Evolutionary conservation across 768 basidiomycete genomes (phyloP), one percentile per base, ranked within the genome.

Genomic region (Brasilioporus rufonigricans): DNA sequence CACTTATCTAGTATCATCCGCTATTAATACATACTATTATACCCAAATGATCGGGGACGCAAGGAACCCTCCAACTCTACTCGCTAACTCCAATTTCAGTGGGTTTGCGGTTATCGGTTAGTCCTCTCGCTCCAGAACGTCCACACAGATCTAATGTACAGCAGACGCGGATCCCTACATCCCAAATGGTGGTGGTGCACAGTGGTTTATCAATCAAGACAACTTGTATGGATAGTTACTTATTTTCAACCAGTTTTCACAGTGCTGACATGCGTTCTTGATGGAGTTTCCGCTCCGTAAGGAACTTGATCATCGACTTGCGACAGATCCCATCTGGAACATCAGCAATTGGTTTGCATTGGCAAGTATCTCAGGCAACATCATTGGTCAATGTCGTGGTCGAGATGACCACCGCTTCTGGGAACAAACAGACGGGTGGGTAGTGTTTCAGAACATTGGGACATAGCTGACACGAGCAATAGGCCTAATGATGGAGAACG

Each of bases 291-390:
- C 83, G 86, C 49, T 86, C 86, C 9, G 77, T 90, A 31, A 74
- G 89, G 61, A 90, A 91, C 70, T 80, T 91, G 53, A 73, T 88
- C 47, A 87, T 91, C 60, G 89, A 91, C 62, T 70, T 84, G 56
- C 73, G 73, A 70, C 78, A 67, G 51, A 79, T 85, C 50, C 80
- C 86, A 35, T 72, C 83, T 1, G 61, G 69, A 12, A 74, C 71
- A 11, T 61, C 77, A 59, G 86, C 82, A 33, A 86, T 82, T n/a
- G 88, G 86, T 27, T 73, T 91, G 29, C 89, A 91, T 60, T 91
- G 89, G 89, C 89, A 91, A 70, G 85, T 91, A 19, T 78, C 89
- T 3, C 89, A 91, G 65, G 80, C 83, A 4, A 90, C 89, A 0
- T 87, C 86, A 0, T 72, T 91, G 53, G 76, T 85, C 40, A 90